phyloP scores from a whole-genome alignment of 306 rosid species.

The Vigna trinervia region DNA sequence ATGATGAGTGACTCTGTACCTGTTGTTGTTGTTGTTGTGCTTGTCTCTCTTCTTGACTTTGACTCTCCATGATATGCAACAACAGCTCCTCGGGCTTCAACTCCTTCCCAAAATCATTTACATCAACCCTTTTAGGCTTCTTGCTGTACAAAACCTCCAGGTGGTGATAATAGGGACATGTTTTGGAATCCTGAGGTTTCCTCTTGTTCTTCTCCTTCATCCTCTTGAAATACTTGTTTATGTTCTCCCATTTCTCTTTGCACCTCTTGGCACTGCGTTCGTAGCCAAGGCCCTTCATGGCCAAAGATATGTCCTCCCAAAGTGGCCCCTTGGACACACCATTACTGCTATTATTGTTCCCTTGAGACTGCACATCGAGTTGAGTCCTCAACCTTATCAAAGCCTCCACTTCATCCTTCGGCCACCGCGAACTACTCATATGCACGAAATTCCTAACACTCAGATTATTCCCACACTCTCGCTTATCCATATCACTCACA shows the following conservation, averaged over 20 bases:
- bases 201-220: constrained; percentile 75
- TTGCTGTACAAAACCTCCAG: constrained; percentile 69
- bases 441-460: constrained; percentile 52
- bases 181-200: constrained; percentile 76
- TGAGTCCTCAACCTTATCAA: constrained; percentile 71
- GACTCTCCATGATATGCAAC: constrained; percentile 76
- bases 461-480: constrained; percentile 42
- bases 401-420: constrained; percentile 81
- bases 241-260: constrained; percentile 98
- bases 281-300: constrained; percentile 70
- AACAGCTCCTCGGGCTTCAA: constrained; percentile 83
- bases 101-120: constrained; percentile 46
- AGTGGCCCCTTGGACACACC: constrained; percentile 63
- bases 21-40: constrained; percentile 13
- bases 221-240: constrained; percentile 88
- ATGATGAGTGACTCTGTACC: constrained; percentile 36
- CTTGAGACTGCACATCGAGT: constrained; percentile 61
- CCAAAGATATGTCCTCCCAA: constrained; percentile 78
- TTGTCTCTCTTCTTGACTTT: constrained; percentile 52
- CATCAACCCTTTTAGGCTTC: constrained; percentile 51
- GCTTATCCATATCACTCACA: constrained; percentile 3
- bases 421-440: constrained; percentile 72
- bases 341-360: constrained; percentile 35
- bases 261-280: constrained; percentile 81
- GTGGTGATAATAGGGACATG: constrained; percentile 78